Percentiles rank a stretch among this genome's conserved stretches.
Evolutionary conservation across 2,329 filamentous ascomycete species (phyloP).

Genomic region (Sarocladium oryzae): DNA sequence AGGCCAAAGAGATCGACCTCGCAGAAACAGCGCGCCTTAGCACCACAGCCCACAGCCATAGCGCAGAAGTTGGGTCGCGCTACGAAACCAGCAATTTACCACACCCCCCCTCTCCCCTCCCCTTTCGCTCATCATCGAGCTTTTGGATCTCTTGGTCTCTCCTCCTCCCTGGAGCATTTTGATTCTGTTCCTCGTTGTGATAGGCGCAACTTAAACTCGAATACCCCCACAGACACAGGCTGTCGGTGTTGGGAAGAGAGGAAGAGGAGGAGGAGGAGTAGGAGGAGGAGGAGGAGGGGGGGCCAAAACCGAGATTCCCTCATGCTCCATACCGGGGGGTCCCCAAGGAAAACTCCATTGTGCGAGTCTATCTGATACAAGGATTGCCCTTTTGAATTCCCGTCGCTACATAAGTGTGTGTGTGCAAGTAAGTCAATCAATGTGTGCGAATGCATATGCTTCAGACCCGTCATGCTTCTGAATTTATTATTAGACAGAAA

Average conservation of each 20-base stretch:
- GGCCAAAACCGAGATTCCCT: too few relatives aligned
- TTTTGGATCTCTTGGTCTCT: constrained; percentile 5
- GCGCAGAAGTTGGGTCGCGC: constrained; percentile 5
- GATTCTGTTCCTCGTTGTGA: not conserved
- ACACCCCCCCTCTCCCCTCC: not conserved
- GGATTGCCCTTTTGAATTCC: too few relatives aligned
- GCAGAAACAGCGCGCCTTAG: constrained; percentile 15
- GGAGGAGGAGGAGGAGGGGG: too few relatives aligned
- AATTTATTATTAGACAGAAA: too few relatives aligned
- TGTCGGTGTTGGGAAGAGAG: not conserved
- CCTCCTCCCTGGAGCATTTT: not conserved
- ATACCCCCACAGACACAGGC: not conserved
- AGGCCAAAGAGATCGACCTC: constrained; percentile 18
- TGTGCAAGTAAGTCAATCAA: too few relatives aligned
- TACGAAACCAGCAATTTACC: constrained; percentile 1
- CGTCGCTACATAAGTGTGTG: too few relatives aligned
- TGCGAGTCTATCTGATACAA: too few relatives aligned
- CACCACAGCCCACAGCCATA: constrained; percentile 3
- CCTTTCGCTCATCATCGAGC: too few relatives aligned
- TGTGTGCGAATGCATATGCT: too few relatives aligned
- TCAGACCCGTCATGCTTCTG: too few relatives aligned
- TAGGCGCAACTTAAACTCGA: not conserved
- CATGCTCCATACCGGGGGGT: too few relatives aligned
- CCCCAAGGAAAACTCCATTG: too few relatives aligned
- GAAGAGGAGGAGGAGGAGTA: not conserved